A percentile compares a stretch with the other conserved stretches of the same genome.
Evolutionary conservation across 2,329 filamentous ascomycete genomes (phyloP).

Genomic region (Calonectria montana): DNA sequence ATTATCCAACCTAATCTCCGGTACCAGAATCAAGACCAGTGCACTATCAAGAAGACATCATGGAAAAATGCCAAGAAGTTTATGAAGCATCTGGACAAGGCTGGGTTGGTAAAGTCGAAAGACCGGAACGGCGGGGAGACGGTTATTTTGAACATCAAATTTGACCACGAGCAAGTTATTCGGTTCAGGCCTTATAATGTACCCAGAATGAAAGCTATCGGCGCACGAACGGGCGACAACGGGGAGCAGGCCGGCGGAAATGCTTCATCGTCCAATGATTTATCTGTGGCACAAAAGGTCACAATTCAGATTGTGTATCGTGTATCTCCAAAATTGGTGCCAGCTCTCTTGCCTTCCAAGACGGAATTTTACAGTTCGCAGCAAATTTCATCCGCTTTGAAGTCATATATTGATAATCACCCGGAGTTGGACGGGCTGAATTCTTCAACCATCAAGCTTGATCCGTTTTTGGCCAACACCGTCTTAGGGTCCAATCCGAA

Average conservation of each 20-base stretch:
- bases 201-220: slow-evolving; percentile 20
- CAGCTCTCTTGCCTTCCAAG: slow-evolving; percentile 35
- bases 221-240: not conserved
- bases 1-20: slow-evolving; percentile 39
- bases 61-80: slow-evolving; percentile 41
- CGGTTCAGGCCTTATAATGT: slow-evolving; percentile 34
- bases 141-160: slow-evolving; percentile 36
- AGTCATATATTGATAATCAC: slow-evolving; percentile 34
- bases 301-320: slow-evolving; percentile 34
- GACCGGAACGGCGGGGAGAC: slow-evolving; percentile 38
- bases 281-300: slow-evolving; percentile 24
- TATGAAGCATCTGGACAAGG: slow-evolving; percentile 37
- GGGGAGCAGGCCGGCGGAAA: not conserved
- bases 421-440: slow-evolving; percentile 33
- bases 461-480: slow-evolving; percentile 35
- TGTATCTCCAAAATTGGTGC: slow-evolving; percentile 30
- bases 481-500: slow-evolving; percentile 31
- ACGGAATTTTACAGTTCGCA: slow-evolving; percentile 33
- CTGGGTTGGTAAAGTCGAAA: slow-evolving; percentile 25
- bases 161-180: slow-evolving; percentile 28
- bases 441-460: slow-evolving; percentile 30
- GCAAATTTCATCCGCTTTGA: slow-evolving; percentile 34
- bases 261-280: slow-evolving; percentile 3
- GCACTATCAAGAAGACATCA: slow-evolving; percentile 39
- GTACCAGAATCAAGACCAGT: slow-evolving; percentile 30